Base-by-base conservation (phyloP, 108 stramenopile species). In the Skeletonema potamos region DNA sequence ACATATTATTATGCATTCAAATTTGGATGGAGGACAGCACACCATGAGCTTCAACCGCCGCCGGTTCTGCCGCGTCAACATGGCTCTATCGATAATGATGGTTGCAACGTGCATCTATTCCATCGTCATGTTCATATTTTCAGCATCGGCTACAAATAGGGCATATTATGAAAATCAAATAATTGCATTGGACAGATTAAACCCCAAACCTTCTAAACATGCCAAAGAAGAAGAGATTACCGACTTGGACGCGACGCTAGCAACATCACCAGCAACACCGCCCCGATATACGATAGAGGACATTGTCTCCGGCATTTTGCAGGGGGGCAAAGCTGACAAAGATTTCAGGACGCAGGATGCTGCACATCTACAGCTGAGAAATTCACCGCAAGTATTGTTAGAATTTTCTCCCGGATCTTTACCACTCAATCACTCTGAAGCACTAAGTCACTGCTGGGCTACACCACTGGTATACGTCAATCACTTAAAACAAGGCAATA, bases 361-460 rank as follows among this genome's bases (percentile, higher is more conserved):
- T 13, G 64, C 57, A 28, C 39, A 64, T 7, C 9, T 39, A 4
- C 30, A 34, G 33, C 32, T 69, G 54, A 17, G 43, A 3, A 56
- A 77, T 20, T 77, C 76, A 3, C 76, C 76, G 0, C 1, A 24
- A 1, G 15, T 9, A 11, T 63, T 30, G 1, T 37, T 77, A 17
- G 39, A 63, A 60, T 77, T 77, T 54, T 6, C 43, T 0, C 76
- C 76, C 1, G 76, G 76, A 32, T 22, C 63, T 33, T 56, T 77
- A 27, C 1, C 48, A 7, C 39, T 77, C 15, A 51, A 54, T 28
- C 76, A 77, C 18, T 68, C 41, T 1, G 54, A 70, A 43, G 36
- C 76, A 37, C 30, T 77, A 28, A 51, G 32, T 12, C 63, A 77
- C 27, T 77, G 76, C 64, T 51, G 48, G 18, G 32, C 69, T 12